Evolutionary conservation across 1,284 basidiomycete species (phyloP).

Genomic region (Meripilus lineatus): DNA sequence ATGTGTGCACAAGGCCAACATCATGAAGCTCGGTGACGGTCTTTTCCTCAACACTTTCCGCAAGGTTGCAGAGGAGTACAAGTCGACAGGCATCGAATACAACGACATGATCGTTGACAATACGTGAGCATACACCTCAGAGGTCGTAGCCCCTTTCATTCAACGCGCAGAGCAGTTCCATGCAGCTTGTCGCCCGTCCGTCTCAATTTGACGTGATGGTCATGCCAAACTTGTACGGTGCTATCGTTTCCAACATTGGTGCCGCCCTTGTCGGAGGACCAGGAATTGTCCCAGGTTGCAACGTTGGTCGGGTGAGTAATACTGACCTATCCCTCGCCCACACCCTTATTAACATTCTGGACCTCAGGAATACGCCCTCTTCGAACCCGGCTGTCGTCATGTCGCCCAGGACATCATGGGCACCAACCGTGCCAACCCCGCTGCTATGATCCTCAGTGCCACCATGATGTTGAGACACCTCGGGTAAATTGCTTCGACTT

Average conservation of each 20-base stretch:
- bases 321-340: not conserved
- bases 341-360: constrained; percentile 3
- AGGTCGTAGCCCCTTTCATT: not conserved
- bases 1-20: constrained; percentile 99
- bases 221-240: constrained; percentile 96
- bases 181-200: constrained; percentile 97
- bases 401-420: constrained; percentile 98
- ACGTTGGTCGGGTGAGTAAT: constrained; percentile 81
- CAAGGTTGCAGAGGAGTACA: constrained; percentile 93
- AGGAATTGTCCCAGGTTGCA: constrained; percentile 97
- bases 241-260: constrained; percentile 98
- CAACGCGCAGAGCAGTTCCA: constrained; percentile 78
- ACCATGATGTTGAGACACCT: constrained; percentile 99
- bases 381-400: constrained; percentile 98
- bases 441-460: constrained; percentile 95
- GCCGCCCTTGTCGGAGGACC: constrained; percentile 98
- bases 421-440: constrained; percentile 95
- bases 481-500: constrained; percentile 50
- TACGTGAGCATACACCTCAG: constrained; percentile 54
- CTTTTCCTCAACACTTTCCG: constrained; percentile 99
- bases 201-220: constrained; percentile 99
- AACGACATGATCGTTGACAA: constrained; percentile 99
- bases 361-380: constrained; percentile 88
- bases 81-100: constrained; percentile 85
- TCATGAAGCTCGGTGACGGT: constrained; percentile 99